A percentile compares a stretch with the other conserved stretches of the same genome.
phyloP scores from a whole-genome alignment of 2,329 filamentous ascomycete species.

The Scedosporium boydii region DNA sequence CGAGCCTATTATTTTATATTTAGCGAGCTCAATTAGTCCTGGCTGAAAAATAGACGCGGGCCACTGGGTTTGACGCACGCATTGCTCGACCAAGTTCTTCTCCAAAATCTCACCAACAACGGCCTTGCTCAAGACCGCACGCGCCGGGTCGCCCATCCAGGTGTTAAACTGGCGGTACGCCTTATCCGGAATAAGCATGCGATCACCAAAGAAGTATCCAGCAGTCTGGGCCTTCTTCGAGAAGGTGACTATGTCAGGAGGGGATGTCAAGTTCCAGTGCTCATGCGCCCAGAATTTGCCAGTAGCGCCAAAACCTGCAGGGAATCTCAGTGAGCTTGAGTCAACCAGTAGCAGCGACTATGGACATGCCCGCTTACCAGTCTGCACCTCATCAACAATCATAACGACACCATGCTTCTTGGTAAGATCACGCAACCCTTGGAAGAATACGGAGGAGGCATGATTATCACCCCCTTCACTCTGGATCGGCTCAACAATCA shows the following conservation, averaged over 20 bases:
- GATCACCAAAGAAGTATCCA: constrained; percentile 83
- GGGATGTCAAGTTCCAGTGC: constrained; percentile 73
- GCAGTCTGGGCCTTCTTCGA: constrained; percentile 92
- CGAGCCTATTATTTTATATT: constrained; percentile 25
- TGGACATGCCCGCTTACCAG: constrained; percentile 29
- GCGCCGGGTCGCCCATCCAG: constrained; percentile 89
- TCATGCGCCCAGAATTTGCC: constrained; percentile 96
- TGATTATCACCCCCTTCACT: constrained; percentile 94
- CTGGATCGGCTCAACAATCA: constrained; percentile 84
- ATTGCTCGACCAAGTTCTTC: constrained; percentile 63
- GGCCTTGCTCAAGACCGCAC: constrained; percentile 74
- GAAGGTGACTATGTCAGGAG: constrained; percentile 92
- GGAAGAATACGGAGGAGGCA: constrained; percentile 80
- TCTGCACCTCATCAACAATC: constrained; percentile 93
- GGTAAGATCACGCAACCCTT: constrained; percentile 69
- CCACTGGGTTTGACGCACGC: neutral
- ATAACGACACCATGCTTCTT: constrained; percentile 68
- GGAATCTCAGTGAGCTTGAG: neutral
- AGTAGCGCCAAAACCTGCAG: constrained; percentile 67
- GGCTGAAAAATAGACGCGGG: neutral
- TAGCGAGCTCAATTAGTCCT: neutral
- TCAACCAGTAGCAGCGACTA: neutral
- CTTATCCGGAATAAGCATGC: constrained; percentile 75
- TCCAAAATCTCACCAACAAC: constrained; percentile 76
- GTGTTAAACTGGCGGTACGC: constrained; percentile 96